phyloP scores from a whole-genome alignment of 176 grass and related monocot genomes.

The Echinochloa phyllopogon region DNA sequence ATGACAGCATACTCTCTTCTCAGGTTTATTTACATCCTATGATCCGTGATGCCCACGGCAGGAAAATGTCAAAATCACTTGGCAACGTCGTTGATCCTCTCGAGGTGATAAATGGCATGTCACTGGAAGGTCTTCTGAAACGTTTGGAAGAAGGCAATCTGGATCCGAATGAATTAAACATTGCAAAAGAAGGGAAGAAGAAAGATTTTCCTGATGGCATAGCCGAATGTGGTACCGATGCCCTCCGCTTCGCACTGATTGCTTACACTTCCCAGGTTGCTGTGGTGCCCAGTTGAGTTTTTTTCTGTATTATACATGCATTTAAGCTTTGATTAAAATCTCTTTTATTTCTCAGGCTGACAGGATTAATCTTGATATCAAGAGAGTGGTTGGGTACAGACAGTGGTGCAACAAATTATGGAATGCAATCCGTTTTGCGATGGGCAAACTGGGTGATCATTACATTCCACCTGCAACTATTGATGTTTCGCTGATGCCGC shows the following conservation, averaged over 20 bases:
- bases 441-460: constrained; percentile 80
- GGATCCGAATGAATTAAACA: constrained; percentile 66
- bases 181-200: constrained; percentile 68
- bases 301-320: constrained; percentile 23
- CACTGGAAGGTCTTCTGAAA: constrained; percentile 75
- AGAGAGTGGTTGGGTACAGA: constrained; percentile 78
- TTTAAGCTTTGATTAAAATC: constrained; percentile 16
- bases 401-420: constrained; percentile 98
- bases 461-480: constrained; percentile 71
- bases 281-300: constrained; percentile 28
- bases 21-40: constrained; percentile 97
- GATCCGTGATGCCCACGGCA: constrained; percentile 83
- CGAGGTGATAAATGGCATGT: constrained; percentile 83
- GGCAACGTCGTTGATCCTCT: constrained; percentile 90
- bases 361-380: constrained; percentile 94
- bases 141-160: constrained; percentile 83
- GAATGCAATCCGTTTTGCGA: constrained; percentile 92
- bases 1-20: neutral
- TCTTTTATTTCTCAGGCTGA: constrained; percentile 59
- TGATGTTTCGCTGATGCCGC: constrained; percentile 60
- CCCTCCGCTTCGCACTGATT: constrained; percentile 86
- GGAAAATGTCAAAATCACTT: constrained; percentile 90
- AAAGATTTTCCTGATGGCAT: constrained; percentile 96
- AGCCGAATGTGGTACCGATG: constrained; percentile 90
- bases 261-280: constrained; percentile 82